Conservation (phyloP, 805 yeast genomes). For the Scheffersomyces amazonensis region DNA sequence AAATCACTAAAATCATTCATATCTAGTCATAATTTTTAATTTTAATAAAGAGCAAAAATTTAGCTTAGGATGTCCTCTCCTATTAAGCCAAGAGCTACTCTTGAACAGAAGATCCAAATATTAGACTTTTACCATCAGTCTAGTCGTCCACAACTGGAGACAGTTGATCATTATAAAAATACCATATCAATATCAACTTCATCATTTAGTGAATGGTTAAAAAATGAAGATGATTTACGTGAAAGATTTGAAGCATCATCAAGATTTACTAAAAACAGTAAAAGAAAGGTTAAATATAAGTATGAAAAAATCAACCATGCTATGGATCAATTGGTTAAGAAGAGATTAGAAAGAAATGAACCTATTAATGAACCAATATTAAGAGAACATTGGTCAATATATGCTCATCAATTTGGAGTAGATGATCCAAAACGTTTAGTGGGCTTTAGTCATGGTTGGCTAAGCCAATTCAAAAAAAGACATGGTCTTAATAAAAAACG, state of each 20-base stretch:
- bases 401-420: constrained; percentile 55
- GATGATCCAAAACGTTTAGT: constrained; percentile 56
- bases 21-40: no score
- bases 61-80: no score
- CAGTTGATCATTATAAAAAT: constrained; percentile 51
- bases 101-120: constrained; percentile 57
- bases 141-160: constrained; percentile 54
- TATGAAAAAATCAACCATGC: constrained; percentile 57
- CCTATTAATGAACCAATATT: constrained; percentile 54
- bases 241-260: constrained; percentile 38
- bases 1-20: no score
- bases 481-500: constrained; percentile 44
- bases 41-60: no score
- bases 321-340: constrained; percentile 53
- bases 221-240: constrained; percentile 50
- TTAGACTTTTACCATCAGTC: constrained; percentile 48
- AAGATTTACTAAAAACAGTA: constrained; percentile 29
- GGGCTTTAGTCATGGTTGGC: constrained; percentile 62
- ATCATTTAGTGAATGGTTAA: constrained; percentile 60
- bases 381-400: constrained; percentile 54
- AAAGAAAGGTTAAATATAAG: constrained; percentile 50
- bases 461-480: constrained; percentile 57
- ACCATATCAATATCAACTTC: constrained; percentile 57
- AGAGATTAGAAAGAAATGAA: constrained; percentile 39
- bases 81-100: constrained; percentile 48